Conservation (phyloP, 257 asterid species). For the Capsicum rhomboideum region DNA sequence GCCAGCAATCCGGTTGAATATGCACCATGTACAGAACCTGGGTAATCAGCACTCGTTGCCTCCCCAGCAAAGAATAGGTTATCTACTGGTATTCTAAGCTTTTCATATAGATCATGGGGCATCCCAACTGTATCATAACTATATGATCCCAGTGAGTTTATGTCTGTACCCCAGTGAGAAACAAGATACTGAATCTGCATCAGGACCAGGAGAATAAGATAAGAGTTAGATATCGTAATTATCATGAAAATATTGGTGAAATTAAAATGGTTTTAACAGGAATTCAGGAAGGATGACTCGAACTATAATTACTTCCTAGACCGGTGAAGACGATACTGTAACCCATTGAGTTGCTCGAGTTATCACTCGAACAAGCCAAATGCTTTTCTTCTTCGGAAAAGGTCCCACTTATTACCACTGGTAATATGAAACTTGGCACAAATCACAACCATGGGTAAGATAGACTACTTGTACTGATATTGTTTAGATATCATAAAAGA, state of each 20-base stretch:
- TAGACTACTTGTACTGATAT: background rate
- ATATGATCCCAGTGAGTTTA: conserved; percentile 70
- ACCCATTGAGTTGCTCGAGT: background rate
- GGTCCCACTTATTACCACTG: background rate
- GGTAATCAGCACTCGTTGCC: conserved; percentile 67
- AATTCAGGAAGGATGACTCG: background rate
- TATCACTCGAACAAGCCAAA: background rate
- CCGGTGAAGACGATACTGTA: background rate
- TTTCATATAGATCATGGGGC: conserved; percentile 75
- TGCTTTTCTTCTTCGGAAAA: background rate
- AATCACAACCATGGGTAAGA: background rate
- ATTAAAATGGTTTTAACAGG: background rate
- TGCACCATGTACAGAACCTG: conserved; percentile 92
- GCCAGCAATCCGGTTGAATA: conserved; percentile 81
- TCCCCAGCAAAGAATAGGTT: conserved; percentile 91
- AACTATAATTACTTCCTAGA: background rate
- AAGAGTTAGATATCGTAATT: background rate
- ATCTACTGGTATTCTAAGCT: conserved; percentile 73
- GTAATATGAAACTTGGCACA: background rate
- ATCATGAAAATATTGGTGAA: background rate
- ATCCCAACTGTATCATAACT: conserved; percentile 76
- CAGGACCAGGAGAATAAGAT: background rate
- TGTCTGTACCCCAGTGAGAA: conserved; percentile 83
- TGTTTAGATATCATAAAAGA: background rate
- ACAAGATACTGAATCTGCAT: conserved; percentile 75